These are phyloP conservation scores for Nicotiana benthamiana DNA, from an alignment of 257 asterid genomes.

Conservation along the genomic window DNA sequence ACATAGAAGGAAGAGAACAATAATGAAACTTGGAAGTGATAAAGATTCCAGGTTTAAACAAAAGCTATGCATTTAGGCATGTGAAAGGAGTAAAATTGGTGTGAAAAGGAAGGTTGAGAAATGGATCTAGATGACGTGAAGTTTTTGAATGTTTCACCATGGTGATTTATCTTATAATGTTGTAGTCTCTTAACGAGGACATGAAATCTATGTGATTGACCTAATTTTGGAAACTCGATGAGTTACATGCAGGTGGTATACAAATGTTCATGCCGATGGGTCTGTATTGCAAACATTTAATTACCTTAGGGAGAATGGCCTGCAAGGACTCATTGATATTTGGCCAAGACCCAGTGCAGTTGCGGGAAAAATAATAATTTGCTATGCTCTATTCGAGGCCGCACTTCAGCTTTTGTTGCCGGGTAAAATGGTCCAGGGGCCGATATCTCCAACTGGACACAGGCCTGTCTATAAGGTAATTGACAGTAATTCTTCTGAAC, in stretches of 20 bases:
- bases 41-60: background rate
- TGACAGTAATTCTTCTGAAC: background rate
- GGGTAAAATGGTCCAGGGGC: constrained; percentile 82
- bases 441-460: constrained; percentile 83
- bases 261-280: constrained; percentile 96
- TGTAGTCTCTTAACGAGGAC: background rate
- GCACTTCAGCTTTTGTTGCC: constrained; percentile 86
- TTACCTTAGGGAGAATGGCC: constrained; percentile 57
- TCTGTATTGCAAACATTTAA: constrained; percentile 61
- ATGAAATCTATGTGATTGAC: background rate
- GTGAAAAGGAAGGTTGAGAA: background rate
- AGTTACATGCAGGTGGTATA: constrained; percentile 72
- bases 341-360: constrained; percentile 80
- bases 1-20: background rate
- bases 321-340: constrained; percentile 54
- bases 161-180: background rate
- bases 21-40: background rate
- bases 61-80: background rate
- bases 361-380: constrained; percentile 72
- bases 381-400: constrained; percentile 80
- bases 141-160: background rate
- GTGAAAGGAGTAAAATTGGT: background rate
- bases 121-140: background rate
- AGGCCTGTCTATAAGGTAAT: constrained; percentile 82
- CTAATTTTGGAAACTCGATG: background rate